Evolutionary conservation across 1,284 basidiomycete genomes (phyloP).

Genomic region (Ganoderma leucocontextum): DNA sequence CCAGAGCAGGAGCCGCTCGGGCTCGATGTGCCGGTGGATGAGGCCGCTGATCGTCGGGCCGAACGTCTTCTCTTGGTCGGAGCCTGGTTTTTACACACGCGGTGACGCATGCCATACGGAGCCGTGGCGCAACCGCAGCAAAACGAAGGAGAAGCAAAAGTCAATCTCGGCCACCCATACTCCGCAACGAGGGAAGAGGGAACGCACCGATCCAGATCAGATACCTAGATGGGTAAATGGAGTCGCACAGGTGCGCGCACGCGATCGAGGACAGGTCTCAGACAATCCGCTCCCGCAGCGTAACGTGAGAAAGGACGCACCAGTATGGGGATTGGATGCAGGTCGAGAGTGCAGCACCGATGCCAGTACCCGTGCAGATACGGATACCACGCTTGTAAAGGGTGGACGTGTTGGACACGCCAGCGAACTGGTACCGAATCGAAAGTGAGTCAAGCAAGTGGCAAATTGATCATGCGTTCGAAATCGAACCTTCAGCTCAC

Average conservation of each 20-base stretch:
- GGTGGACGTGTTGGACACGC: constrained; percentile 79
- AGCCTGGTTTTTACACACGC: constrained; percentile 50
- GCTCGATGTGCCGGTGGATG: constrained; percentile 70
- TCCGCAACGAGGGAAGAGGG: constrained; percentile 16
- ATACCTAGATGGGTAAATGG: constrained; percentile 54
- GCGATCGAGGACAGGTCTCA: constrained; percentile 26
- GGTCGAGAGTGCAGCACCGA: constrained; percentile 79
- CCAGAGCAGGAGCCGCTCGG: constrained; percentile 76
- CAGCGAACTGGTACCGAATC: constrained; percentile 63
- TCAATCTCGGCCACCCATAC: constrained; percentile 25
- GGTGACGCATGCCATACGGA: constrained; percentile 9
- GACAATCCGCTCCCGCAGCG: constrained; percentile 19
- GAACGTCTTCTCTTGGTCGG: constrained; percentile 81
- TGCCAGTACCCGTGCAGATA: constrained; percentile 81
- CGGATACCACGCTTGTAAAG: constrained; percentile 80
- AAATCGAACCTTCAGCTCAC: constrained; percentile 68
- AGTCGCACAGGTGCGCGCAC: constrained; percentile 8
- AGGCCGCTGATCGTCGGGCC: constrained; percentile 77
- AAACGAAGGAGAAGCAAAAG: constrained; percentile 14
- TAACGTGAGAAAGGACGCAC: constrained; percentile 48
- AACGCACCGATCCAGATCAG: constrained; percentile 79
- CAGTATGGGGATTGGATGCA: constrained; percentile 76
- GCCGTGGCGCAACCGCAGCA: constrained; percentile 3
- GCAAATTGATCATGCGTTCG: constrained; percentile 13
- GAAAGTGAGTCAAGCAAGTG: constrained; percentile 10